Evolutionary conservation across 148 eudicot genomes (phyloP).

Genomic region (Arbutus unedo): DNA sequence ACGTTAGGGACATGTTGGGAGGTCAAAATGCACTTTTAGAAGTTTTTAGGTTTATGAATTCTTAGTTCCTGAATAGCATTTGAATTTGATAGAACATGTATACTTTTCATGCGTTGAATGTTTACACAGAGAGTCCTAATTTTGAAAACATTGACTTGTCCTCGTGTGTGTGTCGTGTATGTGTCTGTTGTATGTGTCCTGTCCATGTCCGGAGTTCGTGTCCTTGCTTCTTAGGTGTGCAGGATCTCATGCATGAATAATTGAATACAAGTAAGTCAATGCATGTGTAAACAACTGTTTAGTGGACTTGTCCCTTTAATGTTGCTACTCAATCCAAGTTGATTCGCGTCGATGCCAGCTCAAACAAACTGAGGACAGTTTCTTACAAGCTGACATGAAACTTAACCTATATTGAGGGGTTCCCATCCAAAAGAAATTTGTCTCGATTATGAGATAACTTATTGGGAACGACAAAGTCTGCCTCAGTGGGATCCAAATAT

Average conservation of each 20-base stretch:
- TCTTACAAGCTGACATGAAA: not conserved
- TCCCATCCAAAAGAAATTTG: not conserved
- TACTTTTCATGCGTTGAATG: too few relatives aligned
- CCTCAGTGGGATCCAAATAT: not conserved
- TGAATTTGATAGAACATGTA: not conserved
- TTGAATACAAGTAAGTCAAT: not conserved
- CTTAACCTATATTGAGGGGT: not conserved
- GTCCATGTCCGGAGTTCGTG: not conserved
- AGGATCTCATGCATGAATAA: constrained; percentile 1
- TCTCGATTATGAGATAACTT: not conserved
- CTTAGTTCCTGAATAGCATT: not conserved
- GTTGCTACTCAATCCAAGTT: not conserved
- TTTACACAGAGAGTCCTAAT: not conserved
- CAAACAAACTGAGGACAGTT: not conserved
- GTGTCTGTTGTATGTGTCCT: not conserved
- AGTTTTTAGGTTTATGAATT: not conserved
- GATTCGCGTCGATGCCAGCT: not conserved
- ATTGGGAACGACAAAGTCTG: not conserved
- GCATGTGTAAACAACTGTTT: not conserved
- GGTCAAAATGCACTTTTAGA: not conserved
- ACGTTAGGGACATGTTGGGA: not conserved
- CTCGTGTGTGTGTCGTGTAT: not conserved
- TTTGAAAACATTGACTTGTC: not conserved
- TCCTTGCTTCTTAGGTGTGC: not conserved
- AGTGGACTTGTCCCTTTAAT: not conserved